Percentiles rank a stretch among this genome's conserved stretches.
Evolutionary conservation across 192 early-diverging fungal species (phyloP).

Genomic region (Backusella macrospora): DNA sequence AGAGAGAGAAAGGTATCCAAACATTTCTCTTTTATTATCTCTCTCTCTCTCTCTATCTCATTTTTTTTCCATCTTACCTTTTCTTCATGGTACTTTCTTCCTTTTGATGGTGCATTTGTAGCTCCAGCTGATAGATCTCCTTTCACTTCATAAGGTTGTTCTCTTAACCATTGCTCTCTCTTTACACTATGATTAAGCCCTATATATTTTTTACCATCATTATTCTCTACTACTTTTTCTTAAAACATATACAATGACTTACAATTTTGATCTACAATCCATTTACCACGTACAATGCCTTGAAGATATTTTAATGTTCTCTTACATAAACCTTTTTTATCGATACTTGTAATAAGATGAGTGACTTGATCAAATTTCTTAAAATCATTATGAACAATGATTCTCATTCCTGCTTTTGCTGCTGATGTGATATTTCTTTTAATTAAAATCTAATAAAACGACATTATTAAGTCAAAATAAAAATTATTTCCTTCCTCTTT

Average conservation of each 20-base stretch:
- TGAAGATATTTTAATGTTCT: neutral
- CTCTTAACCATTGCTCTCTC: neutral
- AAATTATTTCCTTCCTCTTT: too few relatives aligned
- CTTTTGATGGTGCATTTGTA: neutral
- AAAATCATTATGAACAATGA: neutral
- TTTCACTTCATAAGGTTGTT: slow-evolving; percentile 4
- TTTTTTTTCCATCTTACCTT: neutral
- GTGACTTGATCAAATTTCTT: neutral
- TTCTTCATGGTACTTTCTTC: neutral
- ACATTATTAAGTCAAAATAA: too few relatives aligned
- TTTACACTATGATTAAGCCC: slow-evolving; percentile 1
- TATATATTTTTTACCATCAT: neutral
- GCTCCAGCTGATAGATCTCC: neutral
- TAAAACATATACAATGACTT: neutral
- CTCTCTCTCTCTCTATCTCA: too few relatives aligned
- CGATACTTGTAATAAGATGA: neutral
- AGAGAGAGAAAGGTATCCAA: too few relatives aligned
- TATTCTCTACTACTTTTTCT: too few relatives aligned
- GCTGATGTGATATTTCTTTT: neutral
- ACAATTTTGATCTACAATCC: neutral
- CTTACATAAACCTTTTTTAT: neutral
- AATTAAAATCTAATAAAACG: neutral
- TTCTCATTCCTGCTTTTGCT: neutral
- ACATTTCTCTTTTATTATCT: too few relatives aligned
- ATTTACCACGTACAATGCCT: neutral